A percentile compares a stretch with the other conserved stretches of the same genome.
Evolutionary conservation across 78 protist genomes (phyloP).

Genomic region (Diacronema lutheri): DNA sequence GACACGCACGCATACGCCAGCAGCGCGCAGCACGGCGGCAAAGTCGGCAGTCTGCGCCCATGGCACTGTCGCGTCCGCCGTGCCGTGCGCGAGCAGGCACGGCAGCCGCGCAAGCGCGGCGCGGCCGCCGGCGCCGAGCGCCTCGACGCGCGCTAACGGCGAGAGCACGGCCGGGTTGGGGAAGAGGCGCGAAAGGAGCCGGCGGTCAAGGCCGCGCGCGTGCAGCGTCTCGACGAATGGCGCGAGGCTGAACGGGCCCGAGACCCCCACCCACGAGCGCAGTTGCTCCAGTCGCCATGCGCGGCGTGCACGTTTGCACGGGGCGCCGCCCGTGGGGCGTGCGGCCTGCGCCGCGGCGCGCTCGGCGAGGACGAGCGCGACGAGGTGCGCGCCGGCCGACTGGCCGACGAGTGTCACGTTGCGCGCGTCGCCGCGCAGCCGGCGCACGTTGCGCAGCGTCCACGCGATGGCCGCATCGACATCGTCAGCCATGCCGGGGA

Average conservation of each 20-base stretch:
- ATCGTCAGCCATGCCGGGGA: conserved; percentile 47
- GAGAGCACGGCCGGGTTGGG: not conserved
- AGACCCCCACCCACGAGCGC: conserved; percentile 2
- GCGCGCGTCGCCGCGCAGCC: conserved; percentile 51
- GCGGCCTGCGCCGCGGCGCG: not conserved
- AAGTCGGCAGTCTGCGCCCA: not conserved
- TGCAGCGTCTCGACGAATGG: not conserved
- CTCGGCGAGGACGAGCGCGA: not conserved
- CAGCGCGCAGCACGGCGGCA: not conserved
- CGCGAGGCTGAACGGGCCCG: conserved; percentile 30
- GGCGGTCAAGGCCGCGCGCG: not conserved
- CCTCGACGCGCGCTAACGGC: not conserved
- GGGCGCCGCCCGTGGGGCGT: not conserved
- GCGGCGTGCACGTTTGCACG: too few species aligned
- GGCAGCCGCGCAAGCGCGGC: not conserved
- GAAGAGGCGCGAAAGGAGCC: not conserved
- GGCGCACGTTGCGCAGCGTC: conserved; percentile 2
- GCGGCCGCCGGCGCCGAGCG: not conserved
- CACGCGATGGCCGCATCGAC: conserved; percentile 41
- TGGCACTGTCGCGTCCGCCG: conserved; percentile 6
- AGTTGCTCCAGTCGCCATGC: conserved; percentile 1
- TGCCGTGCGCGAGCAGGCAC: conserved; percentile 29
- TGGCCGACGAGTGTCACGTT: conserved; percentile 46
- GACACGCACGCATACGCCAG: not conserved
- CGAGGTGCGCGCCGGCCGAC: conserved; percentile 64